Conservation (phyloP, 306 rosid genomes). For the Crotalaria pallida region DNA sequence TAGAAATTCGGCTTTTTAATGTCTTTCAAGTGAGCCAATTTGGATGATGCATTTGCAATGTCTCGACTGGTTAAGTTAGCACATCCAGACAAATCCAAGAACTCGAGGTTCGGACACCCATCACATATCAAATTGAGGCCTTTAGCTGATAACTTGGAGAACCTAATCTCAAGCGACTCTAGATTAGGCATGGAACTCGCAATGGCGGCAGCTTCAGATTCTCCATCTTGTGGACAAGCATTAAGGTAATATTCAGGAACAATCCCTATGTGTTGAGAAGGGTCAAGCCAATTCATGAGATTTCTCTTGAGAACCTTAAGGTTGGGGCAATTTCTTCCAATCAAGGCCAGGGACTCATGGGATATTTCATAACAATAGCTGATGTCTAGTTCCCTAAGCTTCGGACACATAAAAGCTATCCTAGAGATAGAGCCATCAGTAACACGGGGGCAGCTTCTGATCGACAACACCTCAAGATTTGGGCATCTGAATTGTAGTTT, state of each 20-base stretch:
- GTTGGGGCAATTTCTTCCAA: constrained; percentile 49
- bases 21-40: constrained; percentile 19
- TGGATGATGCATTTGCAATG: constrained; percentile 51
- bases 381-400: constrained; percentile 31
- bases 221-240: constrained; percentile 86
- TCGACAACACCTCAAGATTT: constrained; percentile 65
- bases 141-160: constrained; percentile 59
- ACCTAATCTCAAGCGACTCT: constrained; percentile 67
- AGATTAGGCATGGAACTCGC: constrained; percentile 68
- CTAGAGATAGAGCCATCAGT: constrained; percentile 60
- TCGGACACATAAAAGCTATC: constrained; percentile 27
- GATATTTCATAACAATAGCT: constrained; percentile 36
- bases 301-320: constrained; percentile 67
- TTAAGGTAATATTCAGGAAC: constrained; percentile 64
- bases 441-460: constrained; percentile 70
- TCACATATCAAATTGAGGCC: constrained; percentile 53
- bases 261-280: constrained; percentile 56
- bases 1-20: constrained; percentile 38
- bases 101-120: constrained; percentile 67
- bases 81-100: constrained; percentile 81
- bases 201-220: constrained; percentile 75
- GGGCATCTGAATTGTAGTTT: constrained; percentile 50
- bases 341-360: constrained; percentile 23
- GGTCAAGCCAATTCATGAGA: constrained; percentile 63
- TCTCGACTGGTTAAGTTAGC: constrained; percentile 67